Base-by-base conservation (phyloP, 306 rosid species). In the Corylus avellana region DNA sequence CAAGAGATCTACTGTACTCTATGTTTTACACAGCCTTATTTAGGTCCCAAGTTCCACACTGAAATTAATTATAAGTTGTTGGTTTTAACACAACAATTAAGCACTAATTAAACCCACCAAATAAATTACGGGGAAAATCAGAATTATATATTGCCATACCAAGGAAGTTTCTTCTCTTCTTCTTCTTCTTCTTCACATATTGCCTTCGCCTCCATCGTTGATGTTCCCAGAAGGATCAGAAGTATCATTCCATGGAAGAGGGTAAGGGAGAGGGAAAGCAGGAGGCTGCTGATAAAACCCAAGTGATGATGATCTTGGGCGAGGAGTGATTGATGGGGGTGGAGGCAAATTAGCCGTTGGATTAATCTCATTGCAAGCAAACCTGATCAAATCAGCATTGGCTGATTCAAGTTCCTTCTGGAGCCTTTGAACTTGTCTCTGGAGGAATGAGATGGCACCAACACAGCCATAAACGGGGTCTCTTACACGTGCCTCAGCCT, bases 381-480 rank as follows among this genome's bases (percentile, higher is more conserved):
- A 93, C 49, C 98, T 97, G 53, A 92, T 84, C 16, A 95, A 90
- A 74, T 95, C 97, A 2, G 96, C 81, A 75, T 95, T 95, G 0
- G 98, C 99, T 7, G 89, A 85, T 18, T 95, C 99, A 11, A 95
- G 98, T 49, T 95, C 98, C 83, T 95, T 95, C 35, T 95, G 98
- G 53, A 95, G 97, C 85, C 92, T 81, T n/a, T 95, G 97, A 72
- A 95, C 96, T 68, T 95, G 99, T 81, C 93, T 85, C 74, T 92
- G 98, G 14, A 95, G 98, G 86, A 91, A 95, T 22, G 99, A 90
- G 77, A 95, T 95, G 81, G 99, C 98, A 10, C 99, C 96, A 0
- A 95, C 98, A 17, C 99, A 95, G 29, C 99, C 99, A 55, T 95
- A 95, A 25, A 95, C 98, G 0, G 99, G 99, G 78, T 95, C 99